phyloP scores from a whole-genome alignment of 2,329 filamentous ascomycete species.

The Dactylellina sp. region DNA sequence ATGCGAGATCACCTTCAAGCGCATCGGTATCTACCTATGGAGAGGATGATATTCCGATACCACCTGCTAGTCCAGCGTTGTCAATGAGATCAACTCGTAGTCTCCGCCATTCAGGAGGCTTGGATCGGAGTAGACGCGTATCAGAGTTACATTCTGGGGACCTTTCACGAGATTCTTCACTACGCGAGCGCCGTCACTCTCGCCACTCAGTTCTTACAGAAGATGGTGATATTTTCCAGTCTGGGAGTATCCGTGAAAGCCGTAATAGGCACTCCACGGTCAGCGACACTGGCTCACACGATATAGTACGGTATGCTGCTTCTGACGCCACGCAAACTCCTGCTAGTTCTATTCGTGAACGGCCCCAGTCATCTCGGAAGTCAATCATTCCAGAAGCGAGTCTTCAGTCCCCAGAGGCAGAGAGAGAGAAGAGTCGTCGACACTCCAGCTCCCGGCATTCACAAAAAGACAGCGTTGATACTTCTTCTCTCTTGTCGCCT shows the following conservation, averaged over 20 bases:
- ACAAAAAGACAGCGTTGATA: slow-evolving; percentile 25
- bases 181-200: slow-evolving; percentile 49
- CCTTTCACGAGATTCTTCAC: slow-evolving; percentile 43
- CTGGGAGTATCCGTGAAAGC: slow-evolving; percentile 27
- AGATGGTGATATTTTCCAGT: slow-evolving; percentile 32
- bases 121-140: slow-evolving; percentile 39
- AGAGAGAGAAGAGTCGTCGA: slow-evolving; percentile 34
- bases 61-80: slow-evolving; percentile 39
- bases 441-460: slow-evolving; percentile 49
- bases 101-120: slow-evolving; percentile 20
- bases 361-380: slow-evolving; percentile 47
- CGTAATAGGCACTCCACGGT: slow-evolving; percentile 40
- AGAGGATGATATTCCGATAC: slow-evolving; percentile 39
- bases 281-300: slow-evolving; percentile 40
- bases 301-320: slow-evolving; percentile 50
- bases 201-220: slow-evolving; percentile 47
- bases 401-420: slow-evolving; percentile 11
- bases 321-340: slow-evolving; percentile 50
- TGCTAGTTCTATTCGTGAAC: slow-evolving; percentile 41
- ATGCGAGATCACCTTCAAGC: slow-evolving; percentile 33
- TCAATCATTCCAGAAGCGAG: slow-evolving; percentile 37
- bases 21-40: slow-evolving; percentile 36
- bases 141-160: slow-evolving; percentile 45
- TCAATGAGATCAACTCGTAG: slow-evolving; percentile 43
- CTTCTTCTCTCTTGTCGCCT: slow-evolving; percentile 37